Evolutionary conservation across 768 basidiomycete genomes (phyloP), one percentile per base, ranked within the genome.

Genomic region (Saitozyma podzolica): DNA sequence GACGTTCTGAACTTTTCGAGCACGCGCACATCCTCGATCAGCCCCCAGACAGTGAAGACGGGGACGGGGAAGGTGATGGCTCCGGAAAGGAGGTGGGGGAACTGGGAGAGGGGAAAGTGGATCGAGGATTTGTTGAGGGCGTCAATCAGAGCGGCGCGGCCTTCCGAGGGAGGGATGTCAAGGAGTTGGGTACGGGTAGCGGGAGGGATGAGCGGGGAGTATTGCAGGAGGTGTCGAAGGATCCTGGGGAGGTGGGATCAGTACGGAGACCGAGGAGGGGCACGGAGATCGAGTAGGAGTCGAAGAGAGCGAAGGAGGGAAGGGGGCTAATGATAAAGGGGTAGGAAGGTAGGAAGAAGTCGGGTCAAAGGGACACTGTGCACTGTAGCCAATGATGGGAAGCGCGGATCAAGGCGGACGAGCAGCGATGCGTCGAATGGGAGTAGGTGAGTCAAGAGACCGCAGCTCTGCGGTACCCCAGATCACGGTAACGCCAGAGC

Each of bases 21-120:
- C 49, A 99, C 85, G 55, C 86, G 71, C 45, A 99, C 92, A 75
- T 99, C 96, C 81, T 99, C 96, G 74, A 95, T 96, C 20, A 95
- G 91, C 37, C 96, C 96, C 87, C 91, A 95, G 43, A 97, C 91
- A 57, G 94, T 92, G 82, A 89, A 99, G 11, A 98, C 92, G 50
- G 96, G 96, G 9, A 97, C 86, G 58, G 88, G 85, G 59, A 99
- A 87, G 76, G 90, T 91, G 82, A 99, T 85, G 66, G 92, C 89
- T 51, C 92, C 92, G 4, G 89, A 86, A 60, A 95, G 86, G 4
- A 99, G 86, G 29, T 90, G 85, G 6, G 94, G 93, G 76, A 98
- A 97, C 79, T 98, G 95, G 53, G 92, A 93, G 56, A 98, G 86
- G 4, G 73, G 68, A 89, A 86, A 76, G 85, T 86, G 78, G 85